Base-by-base conservation (phyloP, 148 eudicot genomes). In the Cornus controversa region DNA sequence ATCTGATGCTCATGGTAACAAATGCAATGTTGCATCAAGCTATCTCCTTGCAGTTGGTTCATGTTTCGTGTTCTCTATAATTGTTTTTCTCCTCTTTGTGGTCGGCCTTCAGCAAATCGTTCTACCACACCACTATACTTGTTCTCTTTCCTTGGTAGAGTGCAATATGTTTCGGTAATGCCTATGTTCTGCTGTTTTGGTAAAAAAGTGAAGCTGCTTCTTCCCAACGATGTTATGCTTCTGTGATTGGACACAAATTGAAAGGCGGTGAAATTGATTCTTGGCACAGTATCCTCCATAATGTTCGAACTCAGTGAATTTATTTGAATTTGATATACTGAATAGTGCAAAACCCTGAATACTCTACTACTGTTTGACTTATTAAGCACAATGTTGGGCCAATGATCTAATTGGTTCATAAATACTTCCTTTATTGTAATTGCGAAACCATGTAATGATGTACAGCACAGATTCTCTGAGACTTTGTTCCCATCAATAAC, bases 121-220 rank as follows among this genome's bases (percentile, higher is more conserved):
- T 16, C 57, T 15, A 16, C 57, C 18, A 50, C 57, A 50, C 14
- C 57, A 13, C 57, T 11, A 15, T 15, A 16, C 18, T 13, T 15
- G 15, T 50, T 7, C 4, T 16, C 57, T 11, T 50, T 50, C 57
- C 57, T 0, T 50, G 57, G 15, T 13, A 15, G 20, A 85, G 89
- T 65, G 89, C 84, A 29, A 77, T 16, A 50, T 13, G 57, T 50
- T 50, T 50, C 14, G 57, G 34, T 11, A 11, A 50, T 13, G 57
- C 20, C 2, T 50, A 3, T 50, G 57, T 50, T 50, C 57, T 50
- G 57, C 57, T 50, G 57, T 50, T 11, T 50, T 50, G 57, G 57
- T 50, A 50, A 50, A 50, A 50, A 13, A 20, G 57, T 50, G 57
- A 50, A 11, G 20, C 16, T 14, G 57, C 57, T 50, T 20, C 20